These are phyloP conservation scores for Umbelopsis sp. DNA, from an alignment of 192 early-diverging fungal species.

Conservation along the genomic window DNA sequence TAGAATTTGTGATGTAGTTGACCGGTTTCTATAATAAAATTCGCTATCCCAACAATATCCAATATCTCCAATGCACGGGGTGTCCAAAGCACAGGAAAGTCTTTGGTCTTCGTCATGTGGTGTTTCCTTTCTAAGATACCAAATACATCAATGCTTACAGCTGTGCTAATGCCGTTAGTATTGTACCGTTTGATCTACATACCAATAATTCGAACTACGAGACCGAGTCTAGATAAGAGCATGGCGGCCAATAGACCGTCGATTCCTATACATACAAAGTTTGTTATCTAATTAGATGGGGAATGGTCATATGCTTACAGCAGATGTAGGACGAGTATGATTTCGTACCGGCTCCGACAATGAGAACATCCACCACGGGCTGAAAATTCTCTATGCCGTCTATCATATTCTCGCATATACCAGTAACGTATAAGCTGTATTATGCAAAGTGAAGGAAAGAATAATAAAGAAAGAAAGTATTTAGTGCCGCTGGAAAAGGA, in stretches of 20 bases:
- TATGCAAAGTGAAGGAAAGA: neutral
- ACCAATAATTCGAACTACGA: neutral
- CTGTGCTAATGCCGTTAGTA: no score
- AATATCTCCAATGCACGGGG: constrained; percentile 1
- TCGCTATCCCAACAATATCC: constrained; percentile 3
- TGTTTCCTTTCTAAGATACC: neutral
- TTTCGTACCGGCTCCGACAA: constrained; percentile 3
- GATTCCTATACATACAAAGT: neutral
- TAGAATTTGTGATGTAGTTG: constrained; percentile 5
- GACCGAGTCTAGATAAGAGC: neutral
- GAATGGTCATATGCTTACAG: neutral
- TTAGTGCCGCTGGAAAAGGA: neutral
- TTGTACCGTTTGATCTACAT: neutral
- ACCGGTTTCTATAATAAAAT: neutral
- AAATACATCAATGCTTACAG: neutral
- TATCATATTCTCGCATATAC: neutral
- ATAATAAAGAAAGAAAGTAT: neutral
- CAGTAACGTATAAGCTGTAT: no score
- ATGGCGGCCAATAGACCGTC: constrained; percentile 8
- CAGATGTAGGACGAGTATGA: no score
- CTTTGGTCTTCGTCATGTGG: neutral
- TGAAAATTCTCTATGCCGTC: neutral
- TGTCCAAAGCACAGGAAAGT: constrained; percentile 11
- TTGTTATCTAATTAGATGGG: neutral
- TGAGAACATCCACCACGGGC: constrained; percentile 5